Percentiles rank a stretch among this genome's conserved stretches.
phyloP scores from a whole-genome alignment of 352 stramenopile species.

The Phytopythium litorale region DNA sequence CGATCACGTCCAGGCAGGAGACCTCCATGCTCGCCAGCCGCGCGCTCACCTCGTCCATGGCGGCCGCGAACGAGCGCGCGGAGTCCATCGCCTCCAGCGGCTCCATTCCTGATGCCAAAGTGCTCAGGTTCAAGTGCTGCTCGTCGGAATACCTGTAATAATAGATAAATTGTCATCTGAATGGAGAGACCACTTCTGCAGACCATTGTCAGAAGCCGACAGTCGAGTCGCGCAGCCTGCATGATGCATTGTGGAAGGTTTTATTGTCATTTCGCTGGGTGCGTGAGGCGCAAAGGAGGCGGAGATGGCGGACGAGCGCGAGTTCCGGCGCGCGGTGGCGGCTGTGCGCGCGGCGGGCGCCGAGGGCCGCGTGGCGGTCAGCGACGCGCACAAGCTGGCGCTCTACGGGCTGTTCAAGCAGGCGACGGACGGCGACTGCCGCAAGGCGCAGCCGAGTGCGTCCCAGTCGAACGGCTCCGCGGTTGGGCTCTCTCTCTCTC shows the following conservation, averaged over 20 bases:
- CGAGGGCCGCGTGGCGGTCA: slow-evolving; percentile 25
- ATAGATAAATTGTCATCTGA: no score
- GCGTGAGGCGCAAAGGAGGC: background rate
- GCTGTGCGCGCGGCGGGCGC: slow-evolving; percentile 31
- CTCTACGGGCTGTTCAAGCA: slow-evolving; percentile 84
- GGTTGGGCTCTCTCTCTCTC: no score
- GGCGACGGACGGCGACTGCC: slow-evolving; percentile 59
- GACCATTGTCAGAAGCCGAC: no score
- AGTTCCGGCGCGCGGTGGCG: slow-evolving; percentile 45
- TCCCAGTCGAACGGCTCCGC: background rate
- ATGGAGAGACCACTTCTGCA: no score
- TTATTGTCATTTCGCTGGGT: background rate
- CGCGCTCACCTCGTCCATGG: slow-evolving; percentile 39
- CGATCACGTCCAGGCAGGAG: slow-evolving; percentile 36
- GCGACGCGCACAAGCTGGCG: slow-evolving; percentile 69
- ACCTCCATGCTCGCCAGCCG: slow-evolving; percentile 53
- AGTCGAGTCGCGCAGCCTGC: no score
- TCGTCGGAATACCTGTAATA: no score
- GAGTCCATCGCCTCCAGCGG: background rate
- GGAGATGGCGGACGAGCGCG: background rate
- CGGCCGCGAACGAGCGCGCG: slow-evolving; percentile 15
- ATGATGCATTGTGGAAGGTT: no score
- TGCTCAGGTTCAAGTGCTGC: no score
- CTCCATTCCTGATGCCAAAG: no score
- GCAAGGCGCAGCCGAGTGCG: slow-evolving; percentile 42